These are phyloP conservation scores for Eimeria acervulina DNA, from an alignment of 169 alveolate genomes.

Conservation along the genomic window DNA sequence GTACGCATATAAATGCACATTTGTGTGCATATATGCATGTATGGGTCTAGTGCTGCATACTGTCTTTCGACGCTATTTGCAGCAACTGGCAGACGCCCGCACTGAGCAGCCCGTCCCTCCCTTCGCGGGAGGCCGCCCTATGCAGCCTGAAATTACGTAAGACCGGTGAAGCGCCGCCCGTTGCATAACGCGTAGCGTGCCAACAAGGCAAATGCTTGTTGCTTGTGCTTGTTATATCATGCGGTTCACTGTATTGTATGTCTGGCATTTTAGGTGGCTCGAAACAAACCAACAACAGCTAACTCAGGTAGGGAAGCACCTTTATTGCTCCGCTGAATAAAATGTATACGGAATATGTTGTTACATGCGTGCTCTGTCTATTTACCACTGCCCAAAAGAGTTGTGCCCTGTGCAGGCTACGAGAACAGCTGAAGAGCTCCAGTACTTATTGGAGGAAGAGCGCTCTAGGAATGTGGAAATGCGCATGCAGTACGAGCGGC, in stretches of 20 bases:
- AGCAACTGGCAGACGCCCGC: conserved; percentile 70
- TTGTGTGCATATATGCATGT: too few species aligned
- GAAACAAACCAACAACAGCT: conserved; percentile 45
- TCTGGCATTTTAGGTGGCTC: neutral
- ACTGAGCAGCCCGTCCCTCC: neutral
- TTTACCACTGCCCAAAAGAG: too few species aligned
- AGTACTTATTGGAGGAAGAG: conserved; percentile 71
- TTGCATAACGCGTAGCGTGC: neutral
- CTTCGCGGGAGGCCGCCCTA: neutral
- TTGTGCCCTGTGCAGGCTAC: conserved; percentile 15
- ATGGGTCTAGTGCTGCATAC: neutral
- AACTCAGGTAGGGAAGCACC: conserved; percentile 19
- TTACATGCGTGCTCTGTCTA: neutral
- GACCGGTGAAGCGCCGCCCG: neutral
- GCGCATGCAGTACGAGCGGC: conserved; percentile 76
- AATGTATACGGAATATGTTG: neutral
- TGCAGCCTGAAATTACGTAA: neutral
- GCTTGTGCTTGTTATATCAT: neutral
- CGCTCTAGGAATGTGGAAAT: conserved; percentile 68
- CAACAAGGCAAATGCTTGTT: neutral
- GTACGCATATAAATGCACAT: neutral
- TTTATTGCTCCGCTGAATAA: neutral
- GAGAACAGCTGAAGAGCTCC: conserved; percentile 56
- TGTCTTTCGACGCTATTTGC: neutral
- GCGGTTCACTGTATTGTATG: neutral